Conservation (phyloP, 2,329 filamentous ascomycete species). For the Pseudocercospora fuligena region DNA sequence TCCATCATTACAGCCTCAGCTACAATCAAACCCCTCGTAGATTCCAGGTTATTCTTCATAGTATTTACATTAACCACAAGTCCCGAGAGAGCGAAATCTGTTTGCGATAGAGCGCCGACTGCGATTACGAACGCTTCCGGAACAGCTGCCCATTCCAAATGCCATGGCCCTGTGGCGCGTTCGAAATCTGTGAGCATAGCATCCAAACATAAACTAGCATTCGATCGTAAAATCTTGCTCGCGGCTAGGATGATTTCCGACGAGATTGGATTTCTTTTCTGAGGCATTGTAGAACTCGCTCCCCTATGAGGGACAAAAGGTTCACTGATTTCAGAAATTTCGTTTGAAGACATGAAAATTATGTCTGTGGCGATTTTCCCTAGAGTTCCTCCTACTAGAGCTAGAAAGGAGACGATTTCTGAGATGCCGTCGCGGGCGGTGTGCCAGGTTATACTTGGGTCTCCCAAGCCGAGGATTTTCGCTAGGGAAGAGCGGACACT, state of each 20-base stretch:
- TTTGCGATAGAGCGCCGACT: slow-evolving; percentile 35
- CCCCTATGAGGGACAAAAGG: slow-evolving; percentile 59
- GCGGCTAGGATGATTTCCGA: slow-evolving; percentile 37
- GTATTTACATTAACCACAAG: slow-evolving; percentile 36
- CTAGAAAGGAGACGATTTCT: slow-evolving; percentile 36
- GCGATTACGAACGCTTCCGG: slow-evolving; percentile 38
- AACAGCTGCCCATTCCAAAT: slow-evolving; percentile 41
- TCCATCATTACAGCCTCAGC: slow-evolving; percentile 49
- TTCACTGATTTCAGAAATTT: slow-evolving; percentile 38
- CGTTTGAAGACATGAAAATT: slow-evolving; percentile 39
- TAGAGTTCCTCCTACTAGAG: slow-evolving; percentile 35
- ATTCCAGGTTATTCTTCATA: slow-evolving; percentile 39
- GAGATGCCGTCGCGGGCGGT: slow-evolving; percentile 39
- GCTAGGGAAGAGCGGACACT: slow-evolving; percentile 33
- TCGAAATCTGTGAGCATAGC: slow-evolving; percentile 42
- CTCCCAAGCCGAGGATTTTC: slow-evolving; percentile 29
- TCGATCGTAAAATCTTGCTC: slow-evolving; percentile 35
- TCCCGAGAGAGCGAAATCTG: slow-evolving; percentile 33
- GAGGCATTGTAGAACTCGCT: slow-evolving; percentile 62
- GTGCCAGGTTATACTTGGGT: slow-evolving; percentile 41
- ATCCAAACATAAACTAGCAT: slow-evolving; percentile 34
- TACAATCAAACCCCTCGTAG: slow-evolving; percentile 42
- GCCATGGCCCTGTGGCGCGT: slow-evolving; percentile 39
- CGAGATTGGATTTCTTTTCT: slow-evolving; percentile 45
- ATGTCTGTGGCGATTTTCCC: slow-evolving; percentile 40